A percentile compares a stretch with the other conserved stretches of the same genome.
phyloP scores from a whole-genome alignment of 2,329 filamentous ascomycete species.

The Microcyclospora tardicrescens region DNA sequence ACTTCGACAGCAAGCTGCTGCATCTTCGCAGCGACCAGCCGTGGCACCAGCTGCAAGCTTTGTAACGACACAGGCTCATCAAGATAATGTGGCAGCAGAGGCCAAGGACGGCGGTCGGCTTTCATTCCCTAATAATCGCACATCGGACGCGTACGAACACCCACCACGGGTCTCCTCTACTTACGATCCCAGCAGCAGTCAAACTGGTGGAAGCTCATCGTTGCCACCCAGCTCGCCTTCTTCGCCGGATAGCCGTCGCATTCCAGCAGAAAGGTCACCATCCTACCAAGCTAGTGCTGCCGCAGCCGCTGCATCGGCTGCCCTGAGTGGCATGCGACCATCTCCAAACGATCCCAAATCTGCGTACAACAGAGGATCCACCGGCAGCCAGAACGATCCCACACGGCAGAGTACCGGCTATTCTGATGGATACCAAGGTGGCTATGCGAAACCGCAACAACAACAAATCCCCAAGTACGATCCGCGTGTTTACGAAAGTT shows the following conservation, averaged over 20 bases:
- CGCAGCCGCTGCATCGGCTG: constrained; percentile 30
- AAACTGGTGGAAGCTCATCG: constrained; percentile 35
- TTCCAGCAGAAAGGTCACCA: constrained; percentile 36
- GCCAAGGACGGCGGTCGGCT: constrained; percentile 27
- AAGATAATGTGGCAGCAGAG: constrained; percentile 21
- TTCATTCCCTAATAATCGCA: constrained; percentile 36
- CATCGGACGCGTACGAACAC: constrained; percentile 24
- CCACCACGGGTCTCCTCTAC: constrained; percentile 29
- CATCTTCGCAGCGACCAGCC: constrained; percentile 31
- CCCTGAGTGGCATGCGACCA: constrained; percentile 30
- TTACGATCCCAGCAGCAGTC: constrained; percentile 26
- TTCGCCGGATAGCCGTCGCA: constrained; percentile 36
- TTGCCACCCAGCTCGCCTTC: constrained; percentile 26
- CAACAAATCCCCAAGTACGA: constrained; percentile 53
- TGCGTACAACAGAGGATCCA: constrained; percentile 32
- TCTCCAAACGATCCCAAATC: constrained; percentile 28
- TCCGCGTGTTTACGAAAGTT: constrained; percentile 57
- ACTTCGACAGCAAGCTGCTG: constrained; percentile 38
- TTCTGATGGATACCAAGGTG: constrained; percentile 23
- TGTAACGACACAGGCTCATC: constrained; percentile 18
- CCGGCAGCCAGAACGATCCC: constrained; percentile 21
- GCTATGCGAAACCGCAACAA: constrained; percentile 22
- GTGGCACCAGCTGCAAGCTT: constrained; percentile 29
- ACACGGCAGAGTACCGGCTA: constrained; percentile 13
- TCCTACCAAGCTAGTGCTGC: constrained; percentile 36